Evolutionary conservation across 1,139 yeast genomes (phyloP), one percentile per base, ranked within the genome.

Genomic region (Pichiaceae sp.): DNA sequence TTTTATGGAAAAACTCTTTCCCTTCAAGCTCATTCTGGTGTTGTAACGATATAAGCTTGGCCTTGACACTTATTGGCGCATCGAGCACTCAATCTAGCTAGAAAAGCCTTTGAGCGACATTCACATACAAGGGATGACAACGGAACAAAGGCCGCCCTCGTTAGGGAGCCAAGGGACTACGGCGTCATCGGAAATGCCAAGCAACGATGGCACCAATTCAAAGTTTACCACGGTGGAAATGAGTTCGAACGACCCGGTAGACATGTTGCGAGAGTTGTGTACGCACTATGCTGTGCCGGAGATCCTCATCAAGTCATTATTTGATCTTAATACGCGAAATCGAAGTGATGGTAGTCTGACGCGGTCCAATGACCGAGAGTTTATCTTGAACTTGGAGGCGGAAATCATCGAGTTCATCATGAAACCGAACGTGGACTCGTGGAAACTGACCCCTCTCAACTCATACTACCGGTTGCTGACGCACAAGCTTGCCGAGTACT

Each of bases 401-500:
- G 68, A 68, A 35, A 51, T 69, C 33, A 48, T 64, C 14, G 63
- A 63, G 24, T 65, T 77, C 35, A 54, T 68, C 19, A 49, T 47
- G 3, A 50, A 55, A 27, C 55, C 59, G 8, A 52, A 52, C 29
- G 63, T 62, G 2, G 66, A 62, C 32, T 63, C 73, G 0, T 64
- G 69, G 52, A 64, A 69, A 36, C 49, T 74, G 49, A 59, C 68
- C 52, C 78, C 68, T 20, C 64, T 75, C 66, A 81, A 81, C 54
- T 76, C 85, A 2, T 81, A 77, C 53, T 78, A 75, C 47, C 59
- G 89, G 45, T 59, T 81, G 29, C 57, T 81, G 38, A 68, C 80
- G 1, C 87, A 81, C 54, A 82, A 80, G 44, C 59, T 79, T 24
- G 83, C 87, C 14, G 81, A 77, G 29, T 78, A 78, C 53, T 79